Evolutionary conservation across 2,329 filamentous ascomycete species (phyloP).

Genomic region (Beauveria medogensis): DNA sequence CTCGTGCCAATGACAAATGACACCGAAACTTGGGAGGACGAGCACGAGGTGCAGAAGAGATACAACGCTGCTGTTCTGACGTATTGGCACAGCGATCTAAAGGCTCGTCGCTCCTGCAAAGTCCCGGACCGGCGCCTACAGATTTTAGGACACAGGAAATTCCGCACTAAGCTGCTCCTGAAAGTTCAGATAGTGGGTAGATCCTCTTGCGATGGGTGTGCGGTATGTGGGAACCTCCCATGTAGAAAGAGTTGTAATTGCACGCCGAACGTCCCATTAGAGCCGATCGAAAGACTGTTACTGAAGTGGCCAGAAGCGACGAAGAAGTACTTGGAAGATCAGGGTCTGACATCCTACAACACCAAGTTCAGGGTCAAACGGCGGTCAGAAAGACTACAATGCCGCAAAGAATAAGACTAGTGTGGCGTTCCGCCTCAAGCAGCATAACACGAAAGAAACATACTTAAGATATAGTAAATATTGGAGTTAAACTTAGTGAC

Average conservation of each 20-base stretch:
- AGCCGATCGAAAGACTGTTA: background rate
- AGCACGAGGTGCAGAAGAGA: background rate
- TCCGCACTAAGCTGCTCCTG: background rate
- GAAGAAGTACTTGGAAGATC: background rate
- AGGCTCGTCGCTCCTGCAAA: background rate
- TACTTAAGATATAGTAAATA: background rate
- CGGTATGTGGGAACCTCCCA: background rate
- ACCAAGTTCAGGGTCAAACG: background rate
- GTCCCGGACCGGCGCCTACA: background rate
- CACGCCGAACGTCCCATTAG: background rate
- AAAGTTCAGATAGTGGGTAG: constrained; percentile 3
- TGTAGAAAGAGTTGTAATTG: background rate
- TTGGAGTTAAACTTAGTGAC: background rate
- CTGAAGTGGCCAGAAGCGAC: background rate
- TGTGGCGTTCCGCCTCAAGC: too few relatives aligned
- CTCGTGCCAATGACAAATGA: background rate
- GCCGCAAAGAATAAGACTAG: background rate
- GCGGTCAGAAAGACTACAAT: constrained; percentile 2
- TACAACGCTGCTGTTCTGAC: background rate
- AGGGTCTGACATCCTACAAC: background rate
- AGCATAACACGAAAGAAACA: background rate
- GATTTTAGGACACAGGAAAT: background rate
- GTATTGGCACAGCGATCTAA: constrained; percentile 1
- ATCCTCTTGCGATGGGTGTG: background rate
- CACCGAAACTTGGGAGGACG: background rate